Percentiles rank a stretch among this genome's conserved stretches.
Conservation (phyloP, 768 basidiomycete species). For the Hygrophorus russula region DNA sequence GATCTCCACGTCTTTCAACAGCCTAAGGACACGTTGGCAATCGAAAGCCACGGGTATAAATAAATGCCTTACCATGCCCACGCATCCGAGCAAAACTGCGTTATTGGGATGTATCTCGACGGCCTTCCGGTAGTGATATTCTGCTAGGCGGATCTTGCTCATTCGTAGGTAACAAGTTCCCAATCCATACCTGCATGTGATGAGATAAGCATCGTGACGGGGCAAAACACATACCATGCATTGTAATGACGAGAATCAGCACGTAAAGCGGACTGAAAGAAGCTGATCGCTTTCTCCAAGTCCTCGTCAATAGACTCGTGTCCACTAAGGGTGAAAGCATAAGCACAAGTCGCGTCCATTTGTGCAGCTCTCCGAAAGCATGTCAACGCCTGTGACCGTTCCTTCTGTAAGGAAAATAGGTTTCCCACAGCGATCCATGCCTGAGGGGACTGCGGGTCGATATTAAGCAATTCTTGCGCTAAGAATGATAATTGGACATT, state of each 20-base stretch:
- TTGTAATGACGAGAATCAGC: slow-evolving; percentile 93
- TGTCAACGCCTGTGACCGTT: slow-evolving; percentile 84
- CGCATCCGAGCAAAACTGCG: slow-evolving; percentile 91
- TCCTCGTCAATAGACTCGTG: slow-evolving; percentile 97
- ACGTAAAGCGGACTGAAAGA: slow-evolving; percentile 87
- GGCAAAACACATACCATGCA: slow-evolving; percentile 68
- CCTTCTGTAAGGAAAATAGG: slow-evolving; percentile 89
- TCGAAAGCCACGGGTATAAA: slow-evolving; percentile 11
- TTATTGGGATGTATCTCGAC: slow-evolving; percentile 89
- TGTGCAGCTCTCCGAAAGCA: slow-evolving; percentile 90
- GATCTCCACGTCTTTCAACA: slow-evolving; percentile 76
- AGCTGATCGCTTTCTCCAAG: slow-evolving; percentile 80
- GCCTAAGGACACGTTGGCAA: slow-evolving; percentile 39
- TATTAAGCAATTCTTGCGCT: slow-evolving; percentile 82
- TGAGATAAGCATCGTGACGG: slow-evolving; percentile 15
- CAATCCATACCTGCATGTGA: slow-evolving; percentile 79
- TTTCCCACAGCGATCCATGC: slow-evolving; percentile 98
- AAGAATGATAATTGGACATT: slow-evolving; percentile 82
- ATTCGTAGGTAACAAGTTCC: slow-evolving; percentile 93
- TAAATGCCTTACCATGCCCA: slow-evolving; percentile 80
- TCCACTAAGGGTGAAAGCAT: slow-evolving; percentile 92
- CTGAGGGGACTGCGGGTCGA: slow-evolving; percentile 72
- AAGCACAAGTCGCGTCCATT: slow-evolving; percentile 83
- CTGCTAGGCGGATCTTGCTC: slow-evolving; percentile 87
- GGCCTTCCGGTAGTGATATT: slow-evolving; percentile 93